These are phyloP conservation scores for Acanthamoeba culbertsoni DNA, from an alignment of 208 protist genomes.

Conservation along the genomic window DNA sequence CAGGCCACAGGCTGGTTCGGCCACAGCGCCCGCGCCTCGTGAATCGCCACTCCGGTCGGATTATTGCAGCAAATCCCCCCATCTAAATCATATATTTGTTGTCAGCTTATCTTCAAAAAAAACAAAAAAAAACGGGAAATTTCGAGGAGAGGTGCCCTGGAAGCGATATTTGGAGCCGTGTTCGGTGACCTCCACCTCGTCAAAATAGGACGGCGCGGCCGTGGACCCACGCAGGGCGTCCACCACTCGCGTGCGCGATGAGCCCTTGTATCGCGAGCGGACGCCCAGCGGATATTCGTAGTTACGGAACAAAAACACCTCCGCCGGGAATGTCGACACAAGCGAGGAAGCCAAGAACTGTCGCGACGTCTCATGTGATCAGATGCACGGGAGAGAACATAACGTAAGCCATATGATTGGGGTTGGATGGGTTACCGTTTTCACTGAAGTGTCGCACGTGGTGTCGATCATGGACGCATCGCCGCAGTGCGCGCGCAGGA, in stretches of 20 bases:
- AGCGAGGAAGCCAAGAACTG: constrained; percentile 40
- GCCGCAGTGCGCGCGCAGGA: constrained; percentile 1
- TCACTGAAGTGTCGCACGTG: constrained; percentile 14
- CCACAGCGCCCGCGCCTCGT: constrained; percentile 60
- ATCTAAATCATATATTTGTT: neutral
- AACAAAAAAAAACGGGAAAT: neutral
- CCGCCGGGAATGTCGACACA: neutral
- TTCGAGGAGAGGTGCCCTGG: neutral
- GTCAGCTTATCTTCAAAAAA: too few relatives aligned
- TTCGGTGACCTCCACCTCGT: constrained; percentile 44
- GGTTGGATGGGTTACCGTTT: neutral
- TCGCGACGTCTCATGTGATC: neutral
- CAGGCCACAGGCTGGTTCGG: constrained; percentile 21
- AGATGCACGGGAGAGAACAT: neutral
- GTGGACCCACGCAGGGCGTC: constrained; percentile 55
- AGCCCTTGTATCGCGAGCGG: neutral
- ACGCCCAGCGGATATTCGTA: constrained; percentile 35
- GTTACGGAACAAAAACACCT: constrained; percentile 51
- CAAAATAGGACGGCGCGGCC: constrained; percentile 64
- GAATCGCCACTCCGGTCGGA: constrained; percentile 54
- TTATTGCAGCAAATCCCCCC: constrained; percentile 56
- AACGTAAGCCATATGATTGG: neutral
- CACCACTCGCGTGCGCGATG: neutral
- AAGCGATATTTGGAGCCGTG: neutral
- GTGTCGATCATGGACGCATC: constrained; percentile 47